These are phyloP conservation scores for Alternaria solani DNA, from an alignment of 2,329 filamentous ascomycete species.

Conservation along the genomic window DNA sequence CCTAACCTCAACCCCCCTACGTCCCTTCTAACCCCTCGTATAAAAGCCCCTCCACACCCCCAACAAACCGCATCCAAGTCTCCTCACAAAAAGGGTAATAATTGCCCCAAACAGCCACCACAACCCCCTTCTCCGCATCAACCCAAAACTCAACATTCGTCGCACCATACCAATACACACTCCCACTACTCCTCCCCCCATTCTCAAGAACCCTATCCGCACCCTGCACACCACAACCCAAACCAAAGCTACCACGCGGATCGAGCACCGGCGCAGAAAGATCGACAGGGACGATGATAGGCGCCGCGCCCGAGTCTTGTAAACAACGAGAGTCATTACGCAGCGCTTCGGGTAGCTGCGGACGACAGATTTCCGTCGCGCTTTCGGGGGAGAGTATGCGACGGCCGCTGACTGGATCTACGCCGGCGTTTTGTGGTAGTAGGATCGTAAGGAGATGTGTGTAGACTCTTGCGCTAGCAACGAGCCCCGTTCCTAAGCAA, in stretches of 20 bases:
- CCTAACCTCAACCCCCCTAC: neutral
- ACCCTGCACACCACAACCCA: conserved; percentile 62
- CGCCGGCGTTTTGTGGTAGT: neutral
- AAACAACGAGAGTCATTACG: conserved; percentile 26
- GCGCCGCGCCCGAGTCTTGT: conserved; percentile 7
- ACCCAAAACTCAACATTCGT: conserved; percentile 36
- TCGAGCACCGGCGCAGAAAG: conserved; percentile 60
- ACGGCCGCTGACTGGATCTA: neutral
- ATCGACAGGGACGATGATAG: conserved; percentile 48
- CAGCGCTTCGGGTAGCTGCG: neutral
- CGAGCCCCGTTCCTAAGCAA: neutral
- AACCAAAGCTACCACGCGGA: conserved; percentile 39
- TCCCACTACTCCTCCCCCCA: conserved; percentile 32
- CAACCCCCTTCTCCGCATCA: conserved; percentile 31
- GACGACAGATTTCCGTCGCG: neutral
- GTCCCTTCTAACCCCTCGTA: neutral
- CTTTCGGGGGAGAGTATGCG: neutral
- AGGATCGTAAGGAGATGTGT: neutral
- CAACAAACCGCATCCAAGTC: neutral
- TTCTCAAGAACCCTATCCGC: conserved; percentile 42
- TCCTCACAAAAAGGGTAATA: neutral
- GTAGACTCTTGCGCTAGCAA: neutral
- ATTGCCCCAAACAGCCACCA: conserved; percentile 15
- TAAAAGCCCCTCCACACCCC: neutral
- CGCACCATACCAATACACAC: conserved; percentile 38